These are phyloP conservation scores for Aurinia saxatilis DNA, from an alignment of 345 rosid species.

Conservation along the genomic window DNA sequence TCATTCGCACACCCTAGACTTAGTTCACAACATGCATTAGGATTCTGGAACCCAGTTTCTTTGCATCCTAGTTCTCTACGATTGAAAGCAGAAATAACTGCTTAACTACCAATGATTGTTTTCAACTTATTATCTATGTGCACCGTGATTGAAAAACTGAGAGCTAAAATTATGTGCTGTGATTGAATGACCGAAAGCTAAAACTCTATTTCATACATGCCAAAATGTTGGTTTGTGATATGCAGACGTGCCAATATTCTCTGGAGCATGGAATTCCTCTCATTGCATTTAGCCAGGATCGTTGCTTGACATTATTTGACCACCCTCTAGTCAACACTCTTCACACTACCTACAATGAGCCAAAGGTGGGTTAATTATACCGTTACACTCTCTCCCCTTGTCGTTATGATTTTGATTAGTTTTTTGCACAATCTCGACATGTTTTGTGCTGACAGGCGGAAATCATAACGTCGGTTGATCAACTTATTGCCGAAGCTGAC, in stretches of 20 bases:
- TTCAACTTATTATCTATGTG: background rate
- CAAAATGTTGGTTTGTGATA: background rate
- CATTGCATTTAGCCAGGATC: slow-evolving; percentile 74
- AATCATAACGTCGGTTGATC: slow-evolving; percentile 70
- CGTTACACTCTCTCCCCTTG: background rate
- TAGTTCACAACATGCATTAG: background rate
- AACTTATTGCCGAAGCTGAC: slow-evolving; percentile 58
- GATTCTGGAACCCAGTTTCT: background rate
- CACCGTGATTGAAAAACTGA: background rate
- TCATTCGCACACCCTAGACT: background rate
- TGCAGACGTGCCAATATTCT: slow-evolving; percentile 74
- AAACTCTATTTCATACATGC: background rate
- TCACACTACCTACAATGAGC: slow-evolving; percentile 70
- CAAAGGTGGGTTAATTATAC: slow-evolving; percentile 50
- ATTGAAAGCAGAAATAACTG: background rate
- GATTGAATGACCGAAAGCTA: background rate
- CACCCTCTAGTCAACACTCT: slow-evolving; percentile 75
- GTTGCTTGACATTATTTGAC: slow-evolving; percentile 78
- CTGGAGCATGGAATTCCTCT: slow-evolving; percentile 78
- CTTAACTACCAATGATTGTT: background rate
- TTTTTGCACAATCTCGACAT: background rate
- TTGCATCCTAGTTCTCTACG: background rate
- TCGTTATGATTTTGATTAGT: background rate
- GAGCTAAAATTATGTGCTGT: background rate
- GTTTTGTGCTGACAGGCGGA: slow-evolving; percentile 59